Conservation (phyloP, 2,329 filamentous ascomycete species). For the Clonostachys rosea region DNA sequence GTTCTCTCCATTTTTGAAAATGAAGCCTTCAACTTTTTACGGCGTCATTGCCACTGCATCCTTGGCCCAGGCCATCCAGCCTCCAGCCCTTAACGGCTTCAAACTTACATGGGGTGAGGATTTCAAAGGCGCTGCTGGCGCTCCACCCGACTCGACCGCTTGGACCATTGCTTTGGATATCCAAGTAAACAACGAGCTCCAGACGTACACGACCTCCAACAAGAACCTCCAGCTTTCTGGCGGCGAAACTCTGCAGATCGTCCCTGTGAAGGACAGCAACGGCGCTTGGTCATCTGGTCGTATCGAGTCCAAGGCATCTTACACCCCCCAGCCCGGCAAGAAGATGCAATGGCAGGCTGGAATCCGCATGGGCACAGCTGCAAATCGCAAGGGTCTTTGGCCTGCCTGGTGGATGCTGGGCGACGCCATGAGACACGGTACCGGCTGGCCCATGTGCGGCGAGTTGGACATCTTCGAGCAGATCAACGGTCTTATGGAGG, state of each 20-base stretch:
- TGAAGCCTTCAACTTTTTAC: constrained; percentile 14
- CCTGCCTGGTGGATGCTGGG: constrained; percentile 50
- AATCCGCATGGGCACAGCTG: constrained; percentile 34
- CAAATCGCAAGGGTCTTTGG: constrained; percentile 44
- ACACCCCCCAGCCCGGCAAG: constrained; percentile 32
- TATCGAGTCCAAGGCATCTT: constrained; percentile 40
- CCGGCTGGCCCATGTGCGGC: constrained; percentile 41
- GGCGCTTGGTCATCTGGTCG: constrained; percentile 44
- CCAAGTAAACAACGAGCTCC: constrained; percentile 42
- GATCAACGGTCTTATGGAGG: constrained; percentile 37
- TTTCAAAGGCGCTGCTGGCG: constrained; percentile 34
- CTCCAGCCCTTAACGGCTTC: constrained; percentile 33
- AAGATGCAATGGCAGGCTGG: constrained; percentile 36
- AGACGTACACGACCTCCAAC: constrained; percentile 37
- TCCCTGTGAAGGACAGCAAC: constrained; percentile 32
- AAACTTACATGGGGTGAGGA: constrained; percentile 37
- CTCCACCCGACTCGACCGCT: constrained; percentile 23
- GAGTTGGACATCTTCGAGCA: constrained; percentile 48
- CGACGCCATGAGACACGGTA: constrained; percentile 37
- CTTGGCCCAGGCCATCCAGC: constrained; percentile 22
- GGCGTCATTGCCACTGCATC: constrained; percentile 12
- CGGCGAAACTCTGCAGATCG: constrained; percentile 44
- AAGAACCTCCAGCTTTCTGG: constrained; percentile 45
- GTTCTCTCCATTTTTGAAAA: constrained; percentile 6
- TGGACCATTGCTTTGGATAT: constrained; percentile 41